phyloP scores from a whole-genome alignment of 805 yeast genomes.

The Lachancea thermotolerans region DNA sequence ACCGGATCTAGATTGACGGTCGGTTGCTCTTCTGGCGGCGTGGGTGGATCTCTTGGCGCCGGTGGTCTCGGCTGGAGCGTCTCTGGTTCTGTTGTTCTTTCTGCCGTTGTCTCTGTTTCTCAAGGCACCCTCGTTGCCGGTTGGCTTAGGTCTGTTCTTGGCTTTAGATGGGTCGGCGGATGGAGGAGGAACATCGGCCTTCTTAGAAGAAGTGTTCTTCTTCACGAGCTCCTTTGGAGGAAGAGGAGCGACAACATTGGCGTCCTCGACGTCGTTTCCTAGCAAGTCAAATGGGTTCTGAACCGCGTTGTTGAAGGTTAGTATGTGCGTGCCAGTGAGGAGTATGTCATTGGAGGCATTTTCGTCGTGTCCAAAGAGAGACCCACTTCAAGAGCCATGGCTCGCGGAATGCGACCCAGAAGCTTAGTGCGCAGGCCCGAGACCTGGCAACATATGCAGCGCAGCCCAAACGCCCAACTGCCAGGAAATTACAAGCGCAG shows the following conservation, averaged over 20 bases:
- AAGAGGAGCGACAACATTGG: conserved; percentile 43
- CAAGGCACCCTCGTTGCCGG: conserved; percentile 88
- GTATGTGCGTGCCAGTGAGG: not conserved
- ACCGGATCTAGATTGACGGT: conserved; percentile 83
- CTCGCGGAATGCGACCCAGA: not conserved
- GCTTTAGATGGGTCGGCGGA: conserved; percentile 77
- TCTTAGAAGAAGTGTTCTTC: conserved; percentile 78
- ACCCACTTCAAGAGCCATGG: not conserved
- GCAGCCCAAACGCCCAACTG: too few species aligned
- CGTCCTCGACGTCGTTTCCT: conserved; percentile 86
- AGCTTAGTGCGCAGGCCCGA: too few species aligned
- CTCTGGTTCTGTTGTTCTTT: conserved; percentile 42
- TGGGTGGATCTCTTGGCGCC: conserved; percentile 48
- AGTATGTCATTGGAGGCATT: not conserved
- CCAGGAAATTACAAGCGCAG: too few species aligned
- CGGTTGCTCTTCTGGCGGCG: conserved; percentile 45
- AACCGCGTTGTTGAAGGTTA: conserved; percentile 5
- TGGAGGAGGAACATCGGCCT: conserved; percentile 75
- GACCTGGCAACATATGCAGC: too few species aligned
- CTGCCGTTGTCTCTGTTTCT: conserved; percentile 69
- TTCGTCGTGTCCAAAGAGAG: not conserved
- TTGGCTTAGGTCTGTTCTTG: conserved; percentile 58
- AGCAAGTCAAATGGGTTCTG: conserved; percentile 77
- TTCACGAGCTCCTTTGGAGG: conserved; percentile 71
- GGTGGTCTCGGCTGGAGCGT: conserved; percentile 45